phyloP scores from a whole-genome alignment of 306 rosid species.

The Cicer chorassanicum region DNA sequence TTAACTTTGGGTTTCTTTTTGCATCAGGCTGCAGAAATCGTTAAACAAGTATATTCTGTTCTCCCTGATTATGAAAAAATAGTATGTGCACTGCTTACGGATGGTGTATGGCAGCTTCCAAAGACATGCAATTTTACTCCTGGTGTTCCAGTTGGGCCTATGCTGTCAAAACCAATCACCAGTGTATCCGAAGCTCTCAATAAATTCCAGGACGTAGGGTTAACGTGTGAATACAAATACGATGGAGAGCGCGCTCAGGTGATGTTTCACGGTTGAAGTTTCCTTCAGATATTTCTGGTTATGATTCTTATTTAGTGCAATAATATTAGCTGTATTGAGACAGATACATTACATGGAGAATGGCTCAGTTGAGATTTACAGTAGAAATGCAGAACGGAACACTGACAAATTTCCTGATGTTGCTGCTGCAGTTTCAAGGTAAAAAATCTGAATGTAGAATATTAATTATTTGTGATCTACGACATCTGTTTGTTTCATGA shows the following conservation, averaged over 20 bases:
- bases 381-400: slow-evolving; percentile 92
- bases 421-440: slow-evolving; percentile 77
- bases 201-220: slow-evolving; percentile 78
- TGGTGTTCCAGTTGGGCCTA: slow-evolving; percentile 92
- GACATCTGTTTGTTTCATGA: slow-evolving; percentile 4
- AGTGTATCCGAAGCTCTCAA: slow-evolving; percentile 77
- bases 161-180: slow-evolving; percentile 90
- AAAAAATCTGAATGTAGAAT: slow-evolving; percentile 13
- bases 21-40: slow-evolving; percentile 80
- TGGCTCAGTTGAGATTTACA: slow-evolving; percentile 85
- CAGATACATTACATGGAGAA: slow-evolving; percentile 92
- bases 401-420: slow-evolving; percentile 95
- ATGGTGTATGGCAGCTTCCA: slow-evolving; percentile 85
- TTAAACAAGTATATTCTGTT: slow-evolving; percentile 83
- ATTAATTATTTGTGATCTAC: neutral
- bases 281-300: slow-evolving; percentile 23
- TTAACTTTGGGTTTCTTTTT: slow-evolving; percentile 48
- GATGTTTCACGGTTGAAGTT: slow-evolving; percentile 39
- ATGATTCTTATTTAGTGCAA: slow-evolving; percentile 23
- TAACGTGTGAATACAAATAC: slow-evolving; percentile 92
- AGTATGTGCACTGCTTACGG: slow-evolving; percentile 69
- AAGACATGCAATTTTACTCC: slow-evolving; percentile 72
- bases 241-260: slow-evolving; percentile 99
- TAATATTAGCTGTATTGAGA: slow-evolving; percentile 44
- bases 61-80: slow-evolving; percentile 85